A percentile compares a stretch with the other conserved stretches of the same genome.
These are phyloP conservation scores for Pyrenopolyporus hunteri DNA, from an alignment of 495 filamentous ascomycete species.

Conservation along the genomic window DNA sequence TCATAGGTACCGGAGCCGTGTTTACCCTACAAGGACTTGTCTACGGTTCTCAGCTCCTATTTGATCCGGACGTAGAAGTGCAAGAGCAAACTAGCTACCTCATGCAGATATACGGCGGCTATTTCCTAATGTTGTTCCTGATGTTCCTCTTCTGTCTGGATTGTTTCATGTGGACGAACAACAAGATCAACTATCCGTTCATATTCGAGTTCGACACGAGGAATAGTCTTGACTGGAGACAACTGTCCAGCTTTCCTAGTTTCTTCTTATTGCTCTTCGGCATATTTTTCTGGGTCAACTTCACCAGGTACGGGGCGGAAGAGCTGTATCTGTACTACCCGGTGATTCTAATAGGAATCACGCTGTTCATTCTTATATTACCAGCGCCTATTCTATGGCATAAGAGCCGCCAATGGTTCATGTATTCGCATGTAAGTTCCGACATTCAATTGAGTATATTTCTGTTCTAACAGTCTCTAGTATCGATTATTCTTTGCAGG, in stretches of 20 bases:
- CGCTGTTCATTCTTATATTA: slow-evolving; percentile 71
- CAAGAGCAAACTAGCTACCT: slow-evolving; percentile 71
- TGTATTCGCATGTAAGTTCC: slow-evolving; percentile 76
- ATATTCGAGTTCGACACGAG: slow-evolving; percentile 94
- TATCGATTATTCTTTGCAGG: slow-evolving; percentile 85
- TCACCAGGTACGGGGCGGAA: slow-evolving; percentile 66
- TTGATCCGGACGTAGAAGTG: slow-evolving; percentile 55
- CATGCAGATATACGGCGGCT: slow-evolving; percentile 84
- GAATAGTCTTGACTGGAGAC: slow-evolving; percentile 85
- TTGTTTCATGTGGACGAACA: slow-evolving; percentile 77
- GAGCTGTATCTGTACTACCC: slow-evolving; percentile 86
- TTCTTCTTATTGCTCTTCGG: slow-evolving; percentile 80
- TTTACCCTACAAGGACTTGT: slow-evolving; percentile 78
- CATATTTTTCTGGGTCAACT: slow-evolving; percentile 86
- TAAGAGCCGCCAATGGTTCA: slow-evolving; percentile 78
- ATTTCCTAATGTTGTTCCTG: slow-evolving; percentile 76
- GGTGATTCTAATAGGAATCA: slow-evolving; percentile 75
- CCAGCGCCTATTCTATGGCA: slow-evolving; percentile 77
- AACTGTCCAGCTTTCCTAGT: slow-evolving; percentile 82
- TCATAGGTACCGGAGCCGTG: slow-evolving; percentile 73
- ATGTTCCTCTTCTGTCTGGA: slow-evolving; percentile 78
- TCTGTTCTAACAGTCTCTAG: slow-evolving; percentile 50
- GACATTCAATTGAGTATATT: not conserved
- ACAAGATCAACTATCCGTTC: slow-evolving; percentile 93
- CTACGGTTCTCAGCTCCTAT: slow-evolving; percentile 62